Conservation (phyloP, 2,329 filamentous ascomycete species). For the Colletotrichum sp. region DNA sequence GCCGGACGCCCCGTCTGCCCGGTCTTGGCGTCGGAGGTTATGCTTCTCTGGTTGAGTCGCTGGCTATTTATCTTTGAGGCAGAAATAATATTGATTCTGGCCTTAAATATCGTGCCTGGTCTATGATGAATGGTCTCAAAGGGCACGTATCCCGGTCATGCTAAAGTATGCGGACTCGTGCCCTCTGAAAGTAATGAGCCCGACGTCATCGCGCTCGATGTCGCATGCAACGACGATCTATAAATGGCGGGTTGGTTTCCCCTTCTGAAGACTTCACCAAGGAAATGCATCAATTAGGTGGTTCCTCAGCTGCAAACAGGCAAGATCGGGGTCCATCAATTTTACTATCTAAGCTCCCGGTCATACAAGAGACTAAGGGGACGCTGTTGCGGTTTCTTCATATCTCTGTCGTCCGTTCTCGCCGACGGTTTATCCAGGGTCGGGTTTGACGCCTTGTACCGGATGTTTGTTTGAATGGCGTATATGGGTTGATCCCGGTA, state of each 20-base stretch:
- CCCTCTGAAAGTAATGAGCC: not conserved
- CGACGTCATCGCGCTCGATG: not conserved
- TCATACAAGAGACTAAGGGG: not conserved
- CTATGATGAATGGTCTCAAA: not conserved
- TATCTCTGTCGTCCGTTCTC: not conserved
- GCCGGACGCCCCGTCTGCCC: not conserved
- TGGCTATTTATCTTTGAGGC: not conserved
- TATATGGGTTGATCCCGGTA: not conserved
- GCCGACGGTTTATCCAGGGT: not conserved
- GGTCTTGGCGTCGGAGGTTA: not conserved
- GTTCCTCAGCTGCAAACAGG: not conserved
- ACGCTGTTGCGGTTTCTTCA: not conserved
- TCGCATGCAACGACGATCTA: not conserved
- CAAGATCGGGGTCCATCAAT: not conserved
- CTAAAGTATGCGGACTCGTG: not conserved
- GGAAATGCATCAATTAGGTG: not conserved
- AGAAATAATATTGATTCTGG: not conserved
- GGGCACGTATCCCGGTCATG: not conserved
- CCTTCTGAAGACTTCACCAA: not conserved
- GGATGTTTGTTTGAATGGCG: not conserved
- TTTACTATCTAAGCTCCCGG: fast-evolving
- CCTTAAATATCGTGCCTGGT: not conserved
- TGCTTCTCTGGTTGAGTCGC: not conserved
- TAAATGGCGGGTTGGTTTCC: not conserved
- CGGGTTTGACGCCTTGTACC: not conserved